Evolutionary conservation across 345 rosid genomes (phyloP).

Genomic region (Capsella bursapastoris): DNA sequence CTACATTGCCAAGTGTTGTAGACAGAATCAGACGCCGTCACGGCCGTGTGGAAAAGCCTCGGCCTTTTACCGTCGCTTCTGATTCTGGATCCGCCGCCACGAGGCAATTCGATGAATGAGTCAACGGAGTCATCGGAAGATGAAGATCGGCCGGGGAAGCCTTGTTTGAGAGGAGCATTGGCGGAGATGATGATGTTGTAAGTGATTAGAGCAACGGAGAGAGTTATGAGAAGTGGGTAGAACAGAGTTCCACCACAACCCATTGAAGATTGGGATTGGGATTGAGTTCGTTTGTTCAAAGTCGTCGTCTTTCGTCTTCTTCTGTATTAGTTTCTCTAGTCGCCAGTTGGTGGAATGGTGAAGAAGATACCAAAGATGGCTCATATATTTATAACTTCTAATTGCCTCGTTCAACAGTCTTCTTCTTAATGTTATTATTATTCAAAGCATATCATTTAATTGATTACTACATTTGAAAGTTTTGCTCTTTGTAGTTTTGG

Average conservation of each 20-base stretch:
- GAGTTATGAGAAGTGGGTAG: conserved; percentile 64
- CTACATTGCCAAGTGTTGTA: conserved; percentile 99
- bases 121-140: conserved; percentile 48
- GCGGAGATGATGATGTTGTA: conserved; percentile 98
- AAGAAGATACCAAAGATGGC: background rate
- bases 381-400: background rate
- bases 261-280: conserved; percentile 47
- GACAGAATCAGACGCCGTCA: conserved; percentile 92
- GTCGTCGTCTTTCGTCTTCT: conserved; percentile 41
- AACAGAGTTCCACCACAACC: conserved; percentile 74
- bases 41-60: conserved; percentile 94
- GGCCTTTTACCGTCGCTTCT: background rate
- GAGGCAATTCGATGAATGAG: conserved; percentile 79
- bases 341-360: conserved; percentile 19
- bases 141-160: conserved; percentile 70
- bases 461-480: too few relatives aligned
- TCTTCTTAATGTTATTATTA: too few relatives aligned
- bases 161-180: conserved; percentile 85
- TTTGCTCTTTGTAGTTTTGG: too few relatives aligned
- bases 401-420: too few relatives aligned
- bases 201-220: conserved; percentile 89
- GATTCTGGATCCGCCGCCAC: conserved; percentile 55
- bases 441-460: too few relatives aligned
- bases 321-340: background rate
- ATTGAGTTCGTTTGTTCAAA: conserved; percentile 34